Base-by-base conservation (phyloP, 129 eudicot species). In the Escallonia rubra region DNA sequence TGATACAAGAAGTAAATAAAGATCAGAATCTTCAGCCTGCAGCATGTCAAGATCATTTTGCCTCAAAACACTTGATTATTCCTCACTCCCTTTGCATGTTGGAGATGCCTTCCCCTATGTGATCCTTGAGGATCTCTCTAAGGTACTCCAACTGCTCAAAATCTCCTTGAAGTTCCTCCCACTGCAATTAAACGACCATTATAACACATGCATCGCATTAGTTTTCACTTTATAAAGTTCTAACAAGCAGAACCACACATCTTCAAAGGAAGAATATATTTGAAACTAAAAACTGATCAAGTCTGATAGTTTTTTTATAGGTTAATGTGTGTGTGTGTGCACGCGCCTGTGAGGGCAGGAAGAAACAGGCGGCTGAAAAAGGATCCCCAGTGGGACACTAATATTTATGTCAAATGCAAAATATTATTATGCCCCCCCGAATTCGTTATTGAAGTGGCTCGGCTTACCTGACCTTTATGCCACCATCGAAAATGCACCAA, bases 81-180 rank as follows among this genome's bases (percentile, higher is more conserved):
- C 51, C 43, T 52, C 71, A 51, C n/a, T 55, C n/a, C 51, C 56
- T 8, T 10, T n/a, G 8, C 45, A 41, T 8, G 63, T 43, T 44
- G 3, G 6, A 44, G 59, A 67, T 72, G 48, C 62, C 63, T 54
- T 60, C 47, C 16, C 56, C 70, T 7, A 80, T 55, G 79, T 79
- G 64, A 57, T 83, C 86, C 60, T 82, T 65, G 53, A 92, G 82
- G 74, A 86, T 80, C 58, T 79, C 80, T 71, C 90, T 73, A 34
- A 92, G 90, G 76, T 81, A 92, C 58, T 89, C 95, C 34, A 89
- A 78, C 77, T 92, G 98, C 79, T 92, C 88, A 79, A 78, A 81
- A 68, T 79, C 88, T 53, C 98, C 96, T 65, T 55, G 72, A 41
- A 89, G 84, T 64, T 92, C 96, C 74, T 86, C 91, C 98, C 98